These are phyloP conservation scores for Arctium minus DNA, from an alignment of 129 eudicot genomes.

Conservation along the genomic window DNA sequence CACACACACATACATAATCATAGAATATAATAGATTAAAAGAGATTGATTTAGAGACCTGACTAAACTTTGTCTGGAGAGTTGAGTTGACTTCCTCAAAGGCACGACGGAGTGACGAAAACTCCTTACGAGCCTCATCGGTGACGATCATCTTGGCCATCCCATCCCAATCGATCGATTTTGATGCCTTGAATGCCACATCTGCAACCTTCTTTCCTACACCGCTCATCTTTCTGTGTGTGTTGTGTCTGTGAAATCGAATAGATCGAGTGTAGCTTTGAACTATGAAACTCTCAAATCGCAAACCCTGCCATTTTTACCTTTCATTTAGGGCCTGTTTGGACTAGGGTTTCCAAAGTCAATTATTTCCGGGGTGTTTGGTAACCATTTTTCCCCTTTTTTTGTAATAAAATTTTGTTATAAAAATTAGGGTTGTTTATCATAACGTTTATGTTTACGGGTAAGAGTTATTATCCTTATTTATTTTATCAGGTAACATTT, in stretches of 20 bases:
- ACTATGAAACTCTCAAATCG: not conserved
- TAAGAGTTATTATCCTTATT: too few relatives aligned
- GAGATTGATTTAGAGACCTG: constrained; percentile 6
- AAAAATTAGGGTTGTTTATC: too few relatives aligned
- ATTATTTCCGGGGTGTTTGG: not conserved
- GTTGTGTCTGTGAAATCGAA: constrained; percentile 24
- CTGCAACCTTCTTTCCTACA: constrained; percentile 69
- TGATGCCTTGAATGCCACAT: constrained; percentile 76
- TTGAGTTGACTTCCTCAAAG: constrained; percentile 71
- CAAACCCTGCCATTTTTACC: constrained; percentile 2
- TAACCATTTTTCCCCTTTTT: not conserved
- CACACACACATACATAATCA: not conserved
- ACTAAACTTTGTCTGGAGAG: constrained; percentile 65
- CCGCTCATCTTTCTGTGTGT: constrained; percentile 49
- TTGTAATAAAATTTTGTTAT: too few relatives aligned
- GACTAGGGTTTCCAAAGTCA: constrained; percentile 13
- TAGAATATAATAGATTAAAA: not conserved
- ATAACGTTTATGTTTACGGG: too few relatives aligned
- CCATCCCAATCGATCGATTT: constrained; percentile 86
- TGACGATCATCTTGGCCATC: constrained; percentile 63
- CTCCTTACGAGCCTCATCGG: constrained; percentile 52
- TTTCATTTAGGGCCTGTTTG: not conserved
- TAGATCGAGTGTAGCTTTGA: not conserved
- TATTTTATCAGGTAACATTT: too few relatives aligned
- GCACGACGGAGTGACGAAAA: constrained; percentile 73